phyloP scores from a whole-genome alignment of 768 basidiomycete species.

The Russula sp. region DNA sequence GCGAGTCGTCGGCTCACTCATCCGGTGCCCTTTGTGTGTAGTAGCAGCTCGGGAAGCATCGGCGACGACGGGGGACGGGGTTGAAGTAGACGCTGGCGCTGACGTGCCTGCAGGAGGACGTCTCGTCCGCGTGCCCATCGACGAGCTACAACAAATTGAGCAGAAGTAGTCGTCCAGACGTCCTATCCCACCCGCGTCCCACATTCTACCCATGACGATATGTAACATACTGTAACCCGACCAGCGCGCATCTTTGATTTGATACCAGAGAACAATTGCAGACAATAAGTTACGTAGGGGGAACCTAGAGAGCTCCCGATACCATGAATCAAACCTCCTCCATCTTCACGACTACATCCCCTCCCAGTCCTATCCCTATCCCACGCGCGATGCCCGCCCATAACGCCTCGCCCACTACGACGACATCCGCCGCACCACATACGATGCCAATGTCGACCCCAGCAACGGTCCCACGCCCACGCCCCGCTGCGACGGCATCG shows the following conservation, averaged over 20 bases:
- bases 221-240: slow-evolving; percentile 1
- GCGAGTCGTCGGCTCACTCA: neutral
- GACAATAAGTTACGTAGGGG: slow-evolving; percentile 5
- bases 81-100: neutral
- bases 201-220: neutral
- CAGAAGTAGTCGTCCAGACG: slow-evolving; percentile 16
- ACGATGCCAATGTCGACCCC: slow-evolving; percentile 23
- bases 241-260: neutral
- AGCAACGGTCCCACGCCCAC: slow-evolving; percentile 21
- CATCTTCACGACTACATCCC: slow-evolving; percentile 20
- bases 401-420: slow-evolving; percentile 19
- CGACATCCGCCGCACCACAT: slow-evolving; percentile 23
- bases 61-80: slow-evolving; percentile 27
- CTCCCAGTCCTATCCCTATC: neutral
- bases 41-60: slow-evolving; percentile 45
- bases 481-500: slow-evolving; percentile 17
- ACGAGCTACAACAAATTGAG: slow-evolving; percentile 45
- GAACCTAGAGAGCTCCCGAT: neutral
- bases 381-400: slow-evolving; percentile 18
- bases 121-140: slow-evolving; percentile 68
- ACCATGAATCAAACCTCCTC: slow-evolving; percentile 9
- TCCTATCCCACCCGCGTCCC: neutral
- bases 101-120: slow-evolving; percentile 44
- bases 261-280: neutral
- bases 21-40: slow-evolving; percentile 25